Evolutionary conservation across 1,139 yeast genomes (phyloP).

Genomic region (Scheffersomyces parashehatae): DNA sequence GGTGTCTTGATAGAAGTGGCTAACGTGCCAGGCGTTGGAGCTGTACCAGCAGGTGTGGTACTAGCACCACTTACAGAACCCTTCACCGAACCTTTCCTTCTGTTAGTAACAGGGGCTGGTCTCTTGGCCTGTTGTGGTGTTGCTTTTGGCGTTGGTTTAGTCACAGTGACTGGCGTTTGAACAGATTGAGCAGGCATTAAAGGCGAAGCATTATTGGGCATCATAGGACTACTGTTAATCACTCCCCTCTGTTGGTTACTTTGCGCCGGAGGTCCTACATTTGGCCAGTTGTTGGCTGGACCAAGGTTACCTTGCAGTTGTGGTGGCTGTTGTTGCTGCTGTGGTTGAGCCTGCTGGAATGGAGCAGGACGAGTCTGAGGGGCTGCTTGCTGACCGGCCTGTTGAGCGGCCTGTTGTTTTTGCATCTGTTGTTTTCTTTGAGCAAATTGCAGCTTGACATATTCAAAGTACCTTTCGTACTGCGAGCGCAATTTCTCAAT

Average conservation of each 20-base stretch:
- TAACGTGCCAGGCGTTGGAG: conserved; percentile 44
- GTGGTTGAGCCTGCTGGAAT: conserved; percentile 10
- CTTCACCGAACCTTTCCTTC: conserved; percentile 29
- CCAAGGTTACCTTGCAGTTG: conserved; percentile 14
- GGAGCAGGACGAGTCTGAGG: conserved; percentile 7
- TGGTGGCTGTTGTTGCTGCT: conserved; percentile 11
- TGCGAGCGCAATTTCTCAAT: conserved; percentile 70
- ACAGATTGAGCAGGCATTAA: conserved; percentile 13
- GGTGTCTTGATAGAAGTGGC: conserved; percentile 47
- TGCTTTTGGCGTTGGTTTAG: background rate
- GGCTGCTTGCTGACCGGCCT: background rate
- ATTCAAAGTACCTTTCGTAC: conserved; percentile 72
- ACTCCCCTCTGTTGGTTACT: conserved; percentile 7
- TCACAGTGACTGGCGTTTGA: background rate
- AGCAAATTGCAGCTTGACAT: conserved; percentile 55
- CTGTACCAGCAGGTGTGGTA: conserved; percentile 41
- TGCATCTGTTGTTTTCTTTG: conserved; percentile 36
- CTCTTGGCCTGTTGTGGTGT: conserved; percentile 9
- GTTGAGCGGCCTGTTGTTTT: conserved; percentile 15
- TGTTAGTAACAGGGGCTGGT: conserved; percentile 12
- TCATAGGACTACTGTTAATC: conserved; percentile 23
- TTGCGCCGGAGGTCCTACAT: conserved; percentile 14
- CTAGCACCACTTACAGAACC: conserved; percentile 19
- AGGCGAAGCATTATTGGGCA: conserved; percentile 25
- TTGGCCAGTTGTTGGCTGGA: conserved; percentile 23